Base-by-base conservation (phyloP, 148 eudicot species). In the Chenopodium suecicum region DNA sequence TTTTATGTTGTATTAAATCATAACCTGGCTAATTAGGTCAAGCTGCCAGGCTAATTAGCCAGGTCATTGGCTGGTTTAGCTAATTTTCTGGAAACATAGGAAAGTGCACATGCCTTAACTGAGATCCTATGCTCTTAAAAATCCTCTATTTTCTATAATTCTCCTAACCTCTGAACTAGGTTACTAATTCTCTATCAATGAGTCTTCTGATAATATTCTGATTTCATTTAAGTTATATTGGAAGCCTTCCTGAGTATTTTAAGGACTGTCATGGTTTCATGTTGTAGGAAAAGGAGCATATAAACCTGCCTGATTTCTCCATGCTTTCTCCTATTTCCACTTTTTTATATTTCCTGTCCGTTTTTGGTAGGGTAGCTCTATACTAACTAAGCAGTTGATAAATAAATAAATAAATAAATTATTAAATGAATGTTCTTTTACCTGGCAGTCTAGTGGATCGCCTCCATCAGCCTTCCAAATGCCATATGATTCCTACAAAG, bases 381-480 rank as follows among this genome's bases (percentile, higher is more conserved):
- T n/a, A 72, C 29, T 10, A 2, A 12, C 23, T 20, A 37, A 70
- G 7, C 13, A 7, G 9, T 62, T 9, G 13, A 62, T 56, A 62
- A 31, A 31, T 1, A 31, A 31, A 31, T 29, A 29, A 29, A 29
- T 29, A 29, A 29, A 29, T 29, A 31, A 70, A 32, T 72, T 46
- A 2, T 72, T 72, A 44, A 37, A 22, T 72, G 47, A 13, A 72
- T 81, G 16, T 77, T 74, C 52, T 78, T 79, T 81, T 75, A 56
- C 60, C 54, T 88, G 85, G 92, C 97, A 95, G 99, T 89, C 91
- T 52, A 92, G 89, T 80, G 98, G 99, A 71, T 86, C 87, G 9
- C 92, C 99, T 85, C 94, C 95, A 58, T 94, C 98, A 71, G 91
- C 98, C 72, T 91, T 95, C 84, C 89, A 83, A 83, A 86, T 95